Percentiles rank a stretch among this genome's conserved stretches.
These are phyloP conservation scores for Colletotrichum liaoningense DNA, from an alignment of 2,329 filamentous ascomycete species.

Conservation along the genomic window DNA sequence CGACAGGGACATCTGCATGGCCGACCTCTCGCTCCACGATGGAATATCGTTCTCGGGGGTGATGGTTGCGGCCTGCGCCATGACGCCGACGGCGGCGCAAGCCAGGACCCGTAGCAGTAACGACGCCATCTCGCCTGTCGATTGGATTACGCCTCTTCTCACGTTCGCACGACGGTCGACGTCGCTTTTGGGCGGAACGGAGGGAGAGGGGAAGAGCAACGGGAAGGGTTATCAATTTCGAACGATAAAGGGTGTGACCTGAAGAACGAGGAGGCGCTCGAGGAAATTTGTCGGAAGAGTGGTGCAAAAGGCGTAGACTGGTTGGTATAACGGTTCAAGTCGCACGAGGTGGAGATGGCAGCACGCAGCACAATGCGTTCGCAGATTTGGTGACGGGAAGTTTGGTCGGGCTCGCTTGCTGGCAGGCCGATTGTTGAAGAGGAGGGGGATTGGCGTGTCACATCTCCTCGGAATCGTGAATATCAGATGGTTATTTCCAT, in stretches of 20 bases:
- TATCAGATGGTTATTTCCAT: slow-evolving; percentile 37
- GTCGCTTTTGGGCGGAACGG: slow-evolving; percentile 43
- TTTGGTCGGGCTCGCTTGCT: slow-evolving; percentile 17
- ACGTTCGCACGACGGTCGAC: slow-evolving; percentile 47
- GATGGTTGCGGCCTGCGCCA: slow-evolving; percentile 48
- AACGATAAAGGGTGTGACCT: not conserved
- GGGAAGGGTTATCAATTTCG: not conserved
- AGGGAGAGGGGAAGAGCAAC: not conserved
- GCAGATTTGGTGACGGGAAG: not conserved
- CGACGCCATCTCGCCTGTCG: slow-evolving; percentile 45
- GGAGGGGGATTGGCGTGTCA: slow-evolving; percentile 38
- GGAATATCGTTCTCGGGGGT: slow-evolving; percentile 48
- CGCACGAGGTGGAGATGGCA: slow-evolving; percentile 1
- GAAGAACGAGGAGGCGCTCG: not conserved
- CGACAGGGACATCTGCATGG: slow-evolving; percentile 54
- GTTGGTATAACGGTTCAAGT: not conserved
- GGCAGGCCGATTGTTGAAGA: slow-evolving; percentile 21
- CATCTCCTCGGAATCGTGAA: slow-evolving; percentile 41
- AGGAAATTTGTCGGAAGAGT: not conserved
- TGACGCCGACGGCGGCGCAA: slow-evolving; percentile 45
- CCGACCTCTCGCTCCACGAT: slow-evolving; percentile 51
- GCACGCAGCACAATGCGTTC: slow-evolving; percentile 22
- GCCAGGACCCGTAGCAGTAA: slow-evolving; percentile 45
- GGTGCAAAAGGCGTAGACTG: slow-evolving; percentile 2
- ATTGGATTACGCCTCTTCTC: slow-evolving; percentile 12